Evolutionary conservation across 2,329 filamentous ascomycete genomes (phyloP), one percentile per base, ranked within the genome.

Genomic region (Dactylella cylindrospora): DNA sequence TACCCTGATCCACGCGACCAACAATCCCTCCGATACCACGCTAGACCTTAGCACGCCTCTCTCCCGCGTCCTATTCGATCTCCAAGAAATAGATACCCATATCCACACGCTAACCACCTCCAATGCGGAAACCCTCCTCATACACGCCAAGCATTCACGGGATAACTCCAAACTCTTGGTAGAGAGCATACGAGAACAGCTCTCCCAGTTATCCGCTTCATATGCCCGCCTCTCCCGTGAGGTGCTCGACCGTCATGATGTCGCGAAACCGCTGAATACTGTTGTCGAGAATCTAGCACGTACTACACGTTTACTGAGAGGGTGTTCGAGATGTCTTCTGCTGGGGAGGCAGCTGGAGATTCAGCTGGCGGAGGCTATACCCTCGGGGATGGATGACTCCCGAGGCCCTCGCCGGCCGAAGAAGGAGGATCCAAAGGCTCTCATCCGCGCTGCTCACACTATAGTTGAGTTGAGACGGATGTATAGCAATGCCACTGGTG

Each of bases 11-110:
- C 83, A 90, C 54, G 80, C 84, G 31, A 97, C 91, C 51, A 97
- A 97, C 77, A 95, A 96, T 75, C 80, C 89, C 57, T 88, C 85
- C 67, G 93, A 97, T 74, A 85, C 85, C 1, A 86, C 89, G 5
- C 81, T 97, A 69, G 93, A 98, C 73, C 85, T 98, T 54, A 91
- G 90, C 4, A 97, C 93, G 12, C 91, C 93, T 2, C 80, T 98
- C 40, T 95, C 90, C 3, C 84, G 89, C 50, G 90, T 96, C 3
- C 83, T 97, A 5, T 98, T 98, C 74, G 93, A 98, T 74, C 85
- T 93, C 2, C 93, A 97, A 72, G 93, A 97, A 74, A 86, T 98
- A 67, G 91, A 97, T 74, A 95, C 90, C 0, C 90, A 95, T 71
- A 95, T 98, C 66, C 89, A 98, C 72, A 81, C 82, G 2, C 80